Conservation (phyloP, 805 yeast genomes). For the Yarrowia deformans region DNA sequence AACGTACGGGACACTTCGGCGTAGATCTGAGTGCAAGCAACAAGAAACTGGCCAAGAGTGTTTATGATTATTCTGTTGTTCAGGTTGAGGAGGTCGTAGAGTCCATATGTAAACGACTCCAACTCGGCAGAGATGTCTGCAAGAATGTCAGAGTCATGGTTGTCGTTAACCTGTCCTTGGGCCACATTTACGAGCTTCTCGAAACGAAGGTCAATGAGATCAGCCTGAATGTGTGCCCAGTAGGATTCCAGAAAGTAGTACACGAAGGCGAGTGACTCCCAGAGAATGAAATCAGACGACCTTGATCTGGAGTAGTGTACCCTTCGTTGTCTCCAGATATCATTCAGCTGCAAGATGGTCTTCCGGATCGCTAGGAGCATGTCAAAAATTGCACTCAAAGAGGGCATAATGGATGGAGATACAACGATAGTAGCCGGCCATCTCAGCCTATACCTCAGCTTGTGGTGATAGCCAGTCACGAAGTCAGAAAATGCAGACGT, state of each 20-base stretch:
- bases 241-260: slow-evolving; percentile 42
- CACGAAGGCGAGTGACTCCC: slow-evolving; percentile 27
- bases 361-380: slow-evolving; percentile 30
- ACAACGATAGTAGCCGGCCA: slow-evolving; percentile 45
- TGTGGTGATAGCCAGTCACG: slow-evolving; percentile 39
- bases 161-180: slow-evolving; percentile 10
- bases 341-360: slow-evolving; percentile 14
- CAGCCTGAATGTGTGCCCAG: slow-evolving; percentile 43
- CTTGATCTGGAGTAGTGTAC: slow-evolving; percentile 10
- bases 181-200: slow-evolving; percentile 32
- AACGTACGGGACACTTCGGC: slow-evolving; percentile 22
- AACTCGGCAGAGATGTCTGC: slow-evolving; percentile 23
- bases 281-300: slow-evolving; percentile 13
- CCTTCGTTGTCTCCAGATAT: slow-evolving; percentile 39
- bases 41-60: slow-evolving; percentile 38
- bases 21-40: slow-evolving; percentile 22
- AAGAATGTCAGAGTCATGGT: slow-evolving; percentile 26
- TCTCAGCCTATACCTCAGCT: slow-evolving; percentile 41
- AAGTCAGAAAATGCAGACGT: slow-evolving; percentile 43
- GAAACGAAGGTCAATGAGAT: slow-evolving; percentile 40
- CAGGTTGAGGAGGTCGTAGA: slow-evolving; percentile 39
- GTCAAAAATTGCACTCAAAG: slow-evolving; percentile 40
- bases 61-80: slow-evolving; percentile 37
- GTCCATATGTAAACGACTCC: slow-evolving; percentile 35
- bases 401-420: slow-evolving; percentile 37